Conservation (phyloP, 1,284 basidiomycete species). For the Ustilago curta region DNA sequence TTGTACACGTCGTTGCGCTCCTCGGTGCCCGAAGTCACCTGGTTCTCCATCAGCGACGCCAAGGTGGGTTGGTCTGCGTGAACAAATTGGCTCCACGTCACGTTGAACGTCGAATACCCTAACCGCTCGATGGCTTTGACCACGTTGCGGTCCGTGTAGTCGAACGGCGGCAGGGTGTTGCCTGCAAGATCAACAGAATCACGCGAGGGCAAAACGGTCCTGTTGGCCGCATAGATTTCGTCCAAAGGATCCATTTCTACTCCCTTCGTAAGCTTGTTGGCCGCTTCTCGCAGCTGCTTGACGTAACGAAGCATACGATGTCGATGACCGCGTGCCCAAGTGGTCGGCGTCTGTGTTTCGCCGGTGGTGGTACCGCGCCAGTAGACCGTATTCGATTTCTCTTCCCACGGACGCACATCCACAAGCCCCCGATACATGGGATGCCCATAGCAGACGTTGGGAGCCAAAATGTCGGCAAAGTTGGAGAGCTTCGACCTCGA, state of each 20-base stretch:
- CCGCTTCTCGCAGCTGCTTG: conserved; percentile 43
- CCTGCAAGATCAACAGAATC: conserved; percentile 32
- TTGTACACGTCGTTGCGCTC: conserved; percentile 7
- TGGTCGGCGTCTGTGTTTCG: conserved; percentile 12
- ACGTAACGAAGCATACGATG: conserved; percentile 39
- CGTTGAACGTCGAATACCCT: conserved; percentile 19
- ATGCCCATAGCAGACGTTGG: conserved; percentile 36
- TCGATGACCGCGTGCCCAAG: conserved; percentile 38
- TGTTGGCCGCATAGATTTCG: conserved; percentile 6
- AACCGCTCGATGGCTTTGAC: conserved; percentile 29
- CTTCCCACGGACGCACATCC: conserved; percentile 23
- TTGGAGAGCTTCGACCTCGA: conserved; percentile 41
- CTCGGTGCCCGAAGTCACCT: conserved; percentile 15
- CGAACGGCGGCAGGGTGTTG: conserved; percentile 37
- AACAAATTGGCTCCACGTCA: conserved; percentile 15
- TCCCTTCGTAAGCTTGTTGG: conserved; percentile 22
- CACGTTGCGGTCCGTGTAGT: conserved; percentile 18
- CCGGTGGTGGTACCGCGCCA: conserved; percentile 40
- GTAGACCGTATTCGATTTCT: conserved; percentile 28
- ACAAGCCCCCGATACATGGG: conserved; percentile 15
- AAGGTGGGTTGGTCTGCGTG: conserved; percentile 15
- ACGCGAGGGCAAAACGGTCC: conserved; percentile 17
- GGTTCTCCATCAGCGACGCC: conserved; percentile 16
- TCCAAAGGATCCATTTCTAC: conserved; percentile 34
- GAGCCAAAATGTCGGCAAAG: conserved; percentile 38